Base-by-base conservation (phyloP, 257 asterid genomes). In the Solanum corneliomulleri region DNA sequence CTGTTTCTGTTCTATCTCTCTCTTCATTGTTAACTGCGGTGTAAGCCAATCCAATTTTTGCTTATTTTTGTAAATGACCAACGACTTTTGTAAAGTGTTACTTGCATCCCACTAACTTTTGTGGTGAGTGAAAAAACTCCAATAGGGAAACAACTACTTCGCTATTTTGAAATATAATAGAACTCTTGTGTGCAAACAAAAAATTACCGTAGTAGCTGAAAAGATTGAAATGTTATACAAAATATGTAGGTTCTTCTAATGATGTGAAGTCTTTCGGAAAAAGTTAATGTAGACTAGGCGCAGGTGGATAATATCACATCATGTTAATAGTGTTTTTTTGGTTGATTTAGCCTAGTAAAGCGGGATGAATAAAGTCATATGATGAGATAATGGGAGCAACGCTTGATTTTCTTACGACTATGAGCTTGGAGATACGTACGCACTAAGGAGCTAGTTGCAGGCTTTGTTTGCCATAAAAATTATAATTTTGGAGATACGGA, bases 21-120 rank as follows among this genome's bases (percentile, higher is more conserved):
- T 64, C 82, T 33, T 45, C 82, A 68, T 80, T 64, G 88, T 87
- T 87, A 87, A 87, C 44, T 87, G 87, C 82, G 86, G 82, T 87
- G 86, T 56, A 87, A 80, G 88, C 86, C 85, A 62, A 87, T 56
- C 76, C 85, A 33, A 49, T 10, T 56, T 56, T 78, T 35, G 11
- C 78, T 68, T 41, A 64, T 68, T 85, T 44, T 44, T 44, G 69
- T 18, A 60, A 16, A 6, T 85, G 68, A 74, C 82, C 87, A 44
- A 33, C 45, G 5, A 44, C 49, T 85, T 85, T 85, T 68, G 33
- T 3, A 39, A 74, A 10, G 5, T 85, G 87, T 47, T n/a, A 69
- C 20, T 85, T 44, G 47, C 71, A 74, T 31, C 87, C 87, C 87
- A 84, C 56, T 39, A n/a, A 44, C 39, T 84, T 84, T 37, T 14